phyloP scores from a whole-genome alignment of 2,329 filamentous ascomycete genomes.

The Cladosporium austrohemisphaericum region DNA sequence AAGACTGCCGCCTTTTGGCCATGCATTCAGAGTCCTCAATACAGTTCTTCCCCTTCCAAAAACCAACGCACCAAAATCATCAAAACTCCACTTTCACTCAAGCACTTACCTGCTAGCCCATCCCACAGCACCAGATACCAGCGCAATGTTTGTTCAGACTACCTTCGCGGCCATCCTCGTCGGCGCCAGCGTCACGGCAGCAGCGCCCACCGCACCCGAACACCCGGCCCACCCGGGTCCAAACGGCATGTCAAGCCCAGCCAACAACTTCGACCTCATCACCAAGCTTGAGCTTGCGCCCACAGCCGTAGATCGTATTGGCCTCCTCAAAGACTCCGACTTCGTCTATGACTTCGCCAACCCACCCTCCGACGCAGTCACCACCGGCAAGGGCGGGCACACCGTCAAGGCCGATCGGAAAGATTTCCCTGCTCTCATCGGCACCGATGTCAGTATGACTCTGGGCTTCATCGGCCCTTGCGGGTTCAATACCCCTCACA shows the following conservation, averaged over 20 bases:
- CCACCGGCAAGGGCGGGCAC: conserved; percentile 45
- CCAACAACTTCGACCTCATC: conserved; percentile 16
- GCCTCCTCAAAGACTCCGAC: conserved; percentile 41
- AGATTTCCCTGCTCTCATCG: conserved; percentile 55
- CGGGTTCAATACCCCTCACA: conserved; percentile 56
- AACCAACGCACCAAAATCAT: too few relatives aligned
- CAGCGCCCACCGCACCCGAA: background rate
- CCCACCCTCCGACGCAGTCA: conserved; percentile 24
- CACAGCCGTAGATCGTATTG: conserved; percentile 38
- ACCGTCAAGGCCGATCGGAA: conserved; percentile 53
- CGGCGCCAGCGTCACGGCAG: background rate
- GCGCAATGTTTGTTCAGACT: too few relatives aligned
- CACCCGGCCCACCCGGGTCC: background rate
- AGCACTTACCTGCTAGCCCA: too few relatives aligned
- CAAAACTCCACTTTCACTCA: too few relatives aligned
- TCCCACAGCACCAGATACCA: too few relatives aligned
- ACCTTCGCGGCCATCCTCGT: too few relatives aligned
- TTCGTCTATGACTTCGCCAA: conserved; percentile 36
- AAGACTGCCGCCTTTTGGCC: too few relatives aligned
- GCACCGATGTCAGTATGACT: conserved; percentile 50
- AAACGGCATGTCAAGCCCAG: background rate
- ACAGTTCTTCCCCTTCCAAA: too few relatives aligned
- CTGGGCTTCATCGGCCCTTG: conserved; percentile 51
- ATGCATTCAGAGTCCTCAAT: too few relatives aligned
- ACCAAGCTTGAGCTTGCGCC: conserved; percentile 22